Evolutionary conservation across 2,329 filamentous ascomycete species (phyloP).

Genomic region (Clarireedia paspali): DNA sequence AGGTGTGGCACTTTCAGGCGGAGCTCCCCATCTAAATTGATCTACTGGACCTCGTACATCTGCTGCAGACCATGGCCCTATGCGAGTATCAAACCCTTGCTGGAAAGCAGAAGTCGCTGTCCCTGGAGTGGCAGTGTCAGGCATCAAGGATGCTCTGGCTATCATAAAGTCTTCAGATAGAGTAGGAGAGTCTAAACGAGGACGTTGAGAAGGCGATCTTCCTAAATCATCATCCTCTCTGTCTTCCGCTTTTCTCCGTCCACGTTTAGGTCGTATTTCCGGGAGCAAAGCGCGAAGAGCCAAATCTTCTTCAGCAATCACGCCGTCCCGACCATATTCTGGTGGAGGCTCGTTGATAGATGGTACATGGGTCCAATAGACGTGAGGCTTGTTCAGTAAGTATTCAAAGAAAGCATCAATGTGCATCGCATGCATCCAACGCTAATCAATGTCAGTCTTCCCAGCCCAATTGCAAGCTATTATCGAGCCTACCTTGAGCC

Average conservation of each 20-base stretch:
- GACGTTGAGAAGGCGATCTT: slow-evolving; percentile 49
- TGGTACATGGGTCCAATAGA: slow-evolving; percentile 75
- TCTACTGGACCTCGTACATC: slow-evolving; percentile 24
- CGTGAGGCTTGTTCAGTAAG: slow-evolving; percentile 66
- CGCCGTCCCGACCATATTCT: slow-evolving; percentile 66
- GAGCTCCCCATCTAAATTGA: slow-evolving; percentile 27
- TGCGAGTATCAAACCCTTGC: slow-evolving; percentile 19
- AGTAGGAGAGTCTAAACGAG: slow-evolving; percentile 48
- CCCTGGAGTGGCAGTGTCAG: slow-evolving; percentile 33
- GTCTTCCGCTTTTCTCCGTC: slow-evolving; percentile 53
- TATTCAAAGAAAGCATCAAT: slow-evolving; percentile 93
- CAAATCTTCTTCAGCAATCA: slow-evolving; percentile 80
- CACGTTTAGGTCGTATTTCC: slow-evolving; percentile 58
- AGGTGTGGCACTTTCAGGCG: slow-evolving; percentile 51
- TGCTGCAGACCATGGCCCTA: slow-evolving; percentile 26
- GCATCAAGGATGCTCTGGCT: slow-evolving; percentile 29
- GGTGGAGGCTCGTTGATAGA: slow-evolving; percentile 53
- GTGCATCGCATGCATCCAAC: slow-evolving; percentile 97
- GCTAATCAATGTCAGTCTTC: slow-evolving; percentile 38
- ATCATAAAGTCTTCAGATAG: slow-evolving; percentile 34
- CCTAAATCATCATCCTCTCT: slow-evolving; percentile 45
- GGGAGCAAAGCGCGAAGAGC: slow-evolving; percentile 78
- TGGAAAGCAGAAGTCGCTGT: slow-evolving; percentile 29
- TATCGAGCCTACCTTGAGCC: slow-evolving; percentile 62
- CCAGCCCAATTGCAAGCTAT: neutral